Conservation (phyloP, 768 basidiomycete species). For the Sporobolomyces phaffii region DNA sequence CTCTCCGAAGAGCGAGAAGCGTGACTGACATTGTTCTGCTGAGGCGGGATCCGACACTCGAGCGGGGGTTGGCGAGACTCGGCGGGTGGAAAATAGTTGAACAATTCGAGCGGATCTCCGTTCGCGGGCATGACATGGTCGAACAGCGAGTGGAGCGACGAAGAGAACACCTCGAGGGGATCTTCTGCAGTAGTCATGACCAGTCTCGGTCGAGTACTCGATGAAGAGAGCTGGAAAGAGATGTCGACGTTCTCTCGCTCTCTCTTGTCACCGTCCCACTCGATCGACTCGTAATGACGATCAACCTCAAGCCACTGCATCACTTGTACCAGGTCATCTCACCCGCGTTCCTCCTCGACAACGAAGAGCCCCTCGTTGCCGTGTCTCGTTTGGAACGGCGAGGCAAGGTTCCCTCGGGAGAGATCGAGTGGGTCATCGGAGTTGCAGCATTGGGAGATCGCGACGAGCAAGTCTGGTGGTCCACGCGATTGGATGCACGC, state of each 20-base stretch:
- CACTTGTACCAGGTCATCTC: conserved; percentile 5
- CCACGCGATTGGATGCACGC: not conserved
- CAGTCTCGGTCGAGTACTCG: too few species aligned
- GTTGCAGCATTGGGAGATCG: not conserved
- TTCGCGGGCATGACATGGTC: conserved; percentile 20
- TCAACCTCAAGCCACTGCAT: conserved; percentile 3
- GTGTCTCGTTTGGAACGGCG: not conserved
- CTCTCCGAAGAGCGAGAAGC: not conserved
- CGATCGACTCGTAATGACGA: not conserved
- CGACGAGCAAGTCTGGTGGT: not conserved
- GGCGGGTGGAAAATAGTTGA: conserved; percentile 10
- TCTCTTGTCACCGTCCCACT: not conserved
- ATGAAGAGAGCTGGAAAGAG: not conserved
- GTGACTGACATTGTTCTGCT: conserved; percentile 8
- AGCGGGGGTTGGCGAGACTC: not conserved
- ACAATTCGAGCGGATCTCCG: conserved; percentile 17
- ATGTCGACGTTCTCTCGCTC: not conserved
- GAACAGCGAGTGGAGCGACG: conserved; percentile 10
- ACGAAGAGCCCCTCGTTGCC: not conserved
- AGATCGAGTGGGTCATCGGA: conserved; percentile 1
- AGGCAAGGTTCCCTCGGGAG: not conserved
- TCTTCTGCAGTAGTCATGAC: not conserved
- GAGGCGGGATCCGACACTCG: conserved; percentile 22
- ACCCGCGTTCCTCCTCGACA: not conserved
- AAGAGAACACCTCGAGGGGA: conserved; percentile 12